Evolutionary conservation across 2,329 filamentous ascomycete species (phyloP), one percentile per base, ranked within the genome.

Genomic region (Fusarium sp.): DNA sequence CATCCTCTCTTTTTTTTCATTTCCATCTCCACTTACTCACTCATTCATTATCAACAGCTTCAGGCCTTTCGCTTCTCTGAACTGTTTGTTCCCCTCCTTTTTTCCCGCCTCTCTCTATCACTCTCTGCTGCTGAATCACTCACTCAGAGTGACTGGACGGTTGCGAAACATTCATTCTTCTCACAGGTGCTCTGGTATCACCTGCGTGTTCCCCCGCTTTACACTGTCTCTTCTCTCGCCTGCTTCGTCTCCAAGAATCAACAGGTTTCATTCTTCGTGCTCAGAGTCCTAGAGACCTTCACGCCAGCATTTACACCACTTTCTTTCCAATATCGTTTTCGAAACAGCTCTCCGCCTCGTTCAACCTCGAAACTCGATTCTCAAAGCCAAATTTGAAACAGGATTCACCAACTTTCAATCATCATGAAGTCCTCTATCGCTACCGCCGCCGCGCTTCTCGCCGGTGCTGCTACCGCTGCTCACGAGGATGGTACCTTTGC

Each of bases 401-500:
- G 11, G 10, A 43, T 19, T 54, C 45, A 40, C n/a, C 43, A 50
- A 48, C 39, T 38, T 24, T 39, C 26, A 26, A 21, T 46, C 66
- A 73, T 19, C 48, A 82, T 82, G 80, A 81, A 80, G 73, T 69
- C 76, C 58, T 62, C 70, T 50, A 62, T 72, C 43, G 65, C 69
- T 38, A 59, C 75, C 47, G 74, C 75, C 50, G 55, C 81, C 42
- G 76, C 81, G 64, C 81, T 81, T 65, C 65, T 81, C 34, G 76
- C 78, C 47, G 75, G 79, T 62, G 76, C 78, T 32, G 79, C 67
- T 54, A 46, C 70, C 62, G 73, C 81, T 73, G 79, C 79, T 23
- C 58, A 69, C 68, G 83, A 84, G 70, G 74, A 78, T 48, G 81
- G 85, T 56, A 88, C 87, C 42, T 88, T 91, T 71, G 89, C 89